Evolutionary conservation across 805 yeast genomes (phyloP), one percentile per base, ranked within the genome.

Genomic region (Schizosaccharomyces japonicus): DNA sequence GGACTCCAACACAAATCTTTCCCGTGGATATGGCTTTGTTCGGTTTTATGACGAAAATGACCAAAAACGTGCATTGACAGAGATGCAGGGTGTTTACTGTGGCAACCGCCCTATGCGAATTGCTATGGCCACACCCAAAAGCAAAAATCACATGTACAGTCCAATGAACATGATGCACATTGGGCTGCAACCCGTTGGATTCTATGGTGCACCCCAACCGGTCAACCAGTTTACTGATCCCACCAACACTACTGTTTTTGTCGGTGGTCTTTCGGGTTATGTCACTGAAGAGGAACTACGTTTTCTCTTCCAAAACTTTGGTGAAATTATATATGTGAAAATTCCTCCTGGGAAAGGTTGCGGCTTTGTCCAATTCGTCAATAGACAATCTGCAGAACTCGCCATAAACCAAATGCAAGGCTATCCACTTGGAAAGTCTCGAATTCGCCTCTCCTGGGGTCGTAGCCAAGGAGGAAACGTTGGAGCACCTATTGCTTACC

Each of bases 1-100:
- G 45, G 94, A 84, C 60, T 76, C 74, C 33, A 58, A 61, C 10
- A 75, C 93, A 1, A 77, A 78, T 28, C 68, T 68, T 45, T 72
- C 87, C 5, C 76, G 80, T 57, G 94, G 94, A 10, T 84, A 79
- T 60, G 95, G 95, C 1, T 85, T 85, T 64, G 81, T 83, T n/a
- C 73, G 81, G 51, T 83, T 84, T 58, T 56, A 67, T 31, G 69
- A 69, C 50, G 76, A 72, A 51, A 67, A 68, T 8, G 83, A 78
- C 34, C 83, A 78, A 60, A 77, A 75, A 54, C 69, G 75, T 47
- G 83, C 94, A 0, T 59, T 82, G 36, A 57, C 67, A 21, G 92
- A 80, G 57, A 80, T 83, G 93, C 85, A 80, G 61, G 93, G 94
- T 3, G 68, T 68, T 17, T 64, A 73, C 34, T 61, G 83, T 42